Evolutionary conservation across 2,329 filamentous ascomycete genomes (phyloP).

Genomic region (Sphaerulina vaccinii): DNA sequence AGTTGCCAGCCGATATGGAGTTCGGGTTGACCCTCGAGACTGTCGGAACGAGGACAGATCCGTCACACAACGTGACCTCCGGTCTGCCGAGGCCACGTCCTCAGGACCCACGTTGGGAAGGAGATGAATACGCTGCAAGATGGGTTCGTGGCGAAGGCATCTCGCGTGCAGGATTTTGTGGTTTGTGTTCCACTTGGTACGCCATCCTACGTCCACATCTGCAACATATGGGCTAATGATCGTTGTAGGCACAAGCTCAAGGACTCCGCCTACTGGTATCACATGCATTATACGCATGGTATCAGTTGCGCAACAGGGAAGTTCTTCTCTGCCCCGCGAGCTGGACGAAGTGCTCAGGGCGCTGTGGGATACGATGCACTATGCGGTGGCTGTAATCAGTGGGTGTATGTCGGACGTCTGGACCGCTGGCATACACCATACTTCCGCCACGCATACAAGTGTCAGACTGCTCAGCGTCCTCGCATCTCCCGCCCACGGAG

Average conservation of each 20-base stretch:
- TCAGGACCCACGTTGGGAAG: slow-evolving; percentile 60
- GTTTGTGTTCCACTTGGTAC: slow-evolving; percentile 79
- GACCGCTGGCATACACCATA: slow-evolving; percentile 93
- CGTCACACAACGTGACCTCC: slow-evolving; percentile 1
- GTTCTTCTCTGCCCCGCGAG: slow-evolving; percentile 75
- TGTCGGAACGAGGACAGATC: background rate
- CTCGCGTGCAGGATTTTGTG: slow-evolving; percentile 87
- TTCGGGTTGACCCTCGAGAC: background rate
- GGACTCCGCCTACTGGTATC: slow-evolving; percentile 91
- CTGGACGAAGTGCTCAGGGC: slow-evolving; percentile 73
- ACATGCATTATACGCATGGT: slow-evolving; percentile 65
- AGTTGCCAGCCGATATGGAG: background rate
- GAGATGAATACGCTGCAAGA: slow-evolving; percentile 77
- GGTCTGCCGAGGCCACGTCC: slow-evolving; percentile 16
- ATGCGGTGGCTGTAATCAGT: slow-evolving; percentile 73
- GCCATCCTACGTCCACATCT: background rate
- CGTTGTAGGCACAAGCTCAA: slow-evolving; percentile 65
- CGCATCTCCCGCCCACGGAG: slow-evolving; percentile 7
- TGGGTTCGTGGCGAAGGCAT: slow-evolving; percentile 86
- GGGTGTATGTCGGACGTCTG: slow-evolving; percentile 77
- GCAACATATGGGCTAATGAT: background rate
- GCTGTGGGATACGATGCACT: slow-evolving; percentile 79
- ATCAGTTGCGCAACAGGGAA: slow-evolving; percentile 67
- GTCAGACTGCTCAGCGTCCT: slow-evolving; percentile 22
- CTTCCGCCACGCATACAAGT: slow-evolving; percentile 86